Evolutionary conservation across 768 basidiomycete genomes (phyloP).

Genomic region (Astraeus odoratus): DNA sequence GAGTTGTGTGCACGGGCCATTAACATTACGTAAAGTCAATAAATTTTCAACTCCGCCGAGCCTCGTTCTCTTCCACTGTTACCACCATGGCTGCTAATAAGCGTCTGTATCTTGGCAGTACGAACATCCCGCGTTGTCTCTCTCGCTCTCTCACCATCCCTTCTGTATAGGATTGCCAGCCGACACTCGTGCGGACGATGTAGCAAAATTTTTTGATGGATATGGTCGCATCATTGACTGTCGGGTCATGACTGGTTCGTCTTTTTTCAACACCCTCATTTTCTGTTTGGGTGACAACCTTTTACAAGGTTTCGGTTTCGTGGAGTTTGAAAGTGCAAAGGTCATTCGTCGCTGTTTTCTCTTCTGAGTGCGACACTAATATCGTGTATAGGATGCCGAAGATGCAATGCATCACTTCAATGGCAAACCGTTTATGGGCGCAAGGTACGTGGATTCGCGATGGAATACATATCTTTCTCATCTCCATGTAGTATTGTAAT

Average conservation of each 20-base stretch:
- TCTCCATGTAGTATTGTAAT: constrained; percentile 70
- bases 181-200: constrained; percentile 78
- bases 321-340: constrained; percentile 88
- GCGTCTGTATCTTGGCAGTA: constrained; percentile 84
- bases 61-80: constrained; percentile 22
- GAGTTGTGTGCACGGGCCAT: constrained; percentile 21
- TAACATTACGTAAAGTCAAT: constrained; percentile 14
- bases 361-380: constrained; percentile 7
- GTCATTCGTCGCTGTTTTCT: constrained; percentile 26
- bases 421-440: constrained; percentile 85
- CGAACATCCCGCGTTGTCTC: constrained; percentile 18
- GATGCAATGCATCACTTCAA: constrained; percentile 86
- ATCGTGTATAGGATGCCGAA: constrained; percentile 72
- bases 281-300: background rate
- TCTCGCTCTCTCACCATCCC: constrained; percentile 3
- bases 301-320: constrained; percentile 81
- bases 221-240: constrained; percentile 87
- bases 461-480: background rate
- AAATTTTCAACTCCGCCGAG: constrained; percentile 27
- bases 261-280: background rate
- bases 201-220: constrained; percentile 84
- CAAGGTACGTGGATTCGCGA: constrained; percentile 38
- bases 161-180: constrained; percentile 60
- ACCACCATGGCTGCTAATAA: constrained; percentile 69
- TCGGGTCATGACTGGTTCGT: constrained; percentile 88